Conservation (phyloP, 2,329 filamentous ascomycete species). For the Drechslerella coelobrocha region DNA sequence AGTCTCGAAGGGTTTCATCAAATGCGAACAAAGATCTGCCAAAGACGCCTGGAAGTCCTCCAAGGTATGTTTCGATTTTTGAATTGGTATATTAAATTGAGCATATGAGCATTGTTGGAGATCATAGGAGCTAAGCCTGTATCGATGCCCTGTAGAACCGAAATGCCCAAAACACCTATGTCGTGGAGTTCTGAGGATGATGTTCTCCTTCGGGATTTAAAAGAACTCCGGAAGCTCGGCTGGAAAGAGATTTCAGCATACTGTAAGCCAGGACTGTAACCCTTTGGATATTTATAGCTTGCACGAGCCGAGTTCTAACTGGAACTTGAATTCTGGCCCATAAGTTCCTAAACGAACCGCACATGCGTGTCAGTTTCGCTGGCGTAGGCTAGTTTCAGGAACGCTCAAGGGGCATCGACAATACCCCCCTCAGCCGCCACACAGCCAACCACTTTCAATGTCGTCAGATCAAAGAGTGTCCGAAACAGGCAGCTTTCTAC, state of each 20-base stretch:
- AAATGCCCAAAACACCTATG: slow-evolving; percentile 55
- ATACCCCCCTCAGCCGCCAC: slow-evolving; percentile 19
- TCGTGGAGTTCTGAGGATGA: slow-evolving; percentile 56
- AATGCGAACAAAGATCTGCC: slow-evolving; percentile 18
- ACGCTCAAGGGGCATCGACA: slow-evolving; percentile 54
- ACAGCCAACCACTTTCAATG: slow-evolving; percentile 16
- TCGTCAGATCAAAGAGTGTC: slow-evolving; percentile 6
- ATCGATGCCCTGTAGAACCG: slow-evolving; percentile 50
- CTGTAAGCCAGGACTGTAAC: slow-evolving; percentile 51
- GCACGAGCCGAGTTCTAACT: slow-evolving; percentile 1
- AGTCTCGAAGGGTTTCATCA: slow-evolving; percentile 36
- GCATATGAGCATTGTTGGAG: not conserved
- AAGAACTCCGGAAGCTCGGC: slow-evolving; percentile 55
- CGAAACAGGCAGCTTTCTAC: slow-evolving; percentile 22
- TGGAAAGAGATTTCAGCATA: slow-evolving; percentile 56
- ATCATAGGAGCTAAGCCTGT: slow-evolving; percentile 23
- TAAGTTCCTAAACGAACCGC: slow-evolving; percentile 55
- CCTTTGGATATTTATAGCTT: slow-evolving; percentile 4
- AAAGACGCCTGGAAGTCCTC: slow-evolving; percentile 32
- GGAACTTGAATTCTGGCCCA: slow-evolving; percentile 15
- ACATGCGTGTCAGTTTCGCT: slow-evolving; percentile 56
- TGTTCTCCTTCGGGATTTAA: slow-evolving; percentile 54
- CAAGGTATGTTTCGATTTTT: slow-evolving; percentile 26
- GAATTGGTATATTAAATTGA: not conserved
- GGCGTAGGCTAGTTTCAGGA: slow-evolving; percentile 55